Percentiles rank a stretch among this genome's conserved stretches.
These are phyloP conservation scores for Peronospora farinosa DNA, from an alignment of 352 stramenopile species.

Conservation along the genomic window DNA sequence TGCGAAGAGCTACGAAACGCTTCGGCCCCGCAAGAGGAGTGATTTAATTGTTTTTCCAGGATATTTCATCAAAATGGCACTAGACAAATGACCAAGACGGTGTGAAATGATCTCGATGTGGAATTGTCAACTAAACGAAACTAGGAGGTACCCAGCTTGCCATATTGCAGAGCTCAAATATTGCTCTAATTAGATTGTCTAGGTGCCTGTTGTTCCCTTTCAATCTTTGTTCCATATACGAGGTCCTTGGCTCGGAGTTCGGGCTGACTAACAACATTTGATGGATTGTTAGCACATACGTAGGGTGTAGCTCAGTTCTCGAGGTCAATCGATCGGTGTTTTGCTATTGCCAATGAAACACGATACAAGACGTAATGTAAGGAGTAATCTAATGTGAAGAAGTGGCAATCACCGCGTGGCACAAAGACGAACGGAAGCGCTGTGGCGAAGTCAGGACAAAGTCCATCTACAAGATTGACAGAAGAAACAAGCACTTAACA, in stretches of 20 bases:
- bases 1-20: constrained; percentile 47
- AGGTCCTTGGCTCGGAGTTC: no score
- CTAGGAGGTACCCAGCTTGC: no score
- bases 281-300: no score
- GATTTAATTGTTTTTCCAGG: constrained; percentile 38
- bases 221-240: no score
- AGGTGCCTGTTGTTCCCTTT: no score
- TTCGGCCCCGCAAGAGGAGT: constrained; percentile 34
- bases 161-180: no score
- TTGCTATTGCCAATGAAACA: no score
- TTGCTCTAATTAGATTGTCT: no score
- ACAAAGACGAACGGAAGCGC: constrained; percentile 59
- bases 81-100: constrained; percentile 57
- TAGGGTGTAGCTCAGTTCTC: no score
- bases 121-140: constrained; percentile 53
- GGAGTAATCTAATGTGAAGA: constrained; percentile 15
- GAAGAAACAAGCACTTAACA: constrained; percentile 4
- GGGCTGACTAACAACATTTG: no score
- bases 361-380: no score
- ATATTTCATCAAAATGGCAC: constrained; percentile 55
- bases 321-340: no score
- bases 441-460: constrained; percentile 54
- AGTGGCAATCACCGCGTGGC: constrained; percentile 31
- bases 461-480: constrained; percentile 41
- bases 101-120: constrained; percentile 69